Conservation (phyloP, 805 yeast genomes). For the Pichia deserticola region DNA sequence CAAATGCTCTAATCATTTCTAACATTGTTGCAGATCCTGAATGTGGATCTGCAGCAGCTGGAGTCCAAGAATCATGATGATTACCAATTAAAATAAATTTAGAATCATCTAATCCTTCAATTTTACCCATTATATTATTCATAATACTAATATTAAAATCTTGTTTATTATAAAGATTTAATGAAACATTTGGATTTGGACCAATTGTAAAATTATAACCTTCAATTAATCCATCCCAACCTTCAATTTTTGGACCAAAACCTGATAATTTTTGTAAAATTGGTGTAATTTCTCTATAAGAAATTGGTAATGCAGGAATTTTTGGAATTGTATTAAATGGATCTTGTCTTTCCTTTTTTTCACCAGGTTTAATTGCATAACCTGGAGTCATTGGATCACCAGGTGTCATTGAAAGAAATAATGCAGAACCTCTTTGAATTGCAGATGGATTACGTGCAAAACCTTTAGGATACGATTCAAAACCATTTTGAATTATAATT, state of each 20-base stretch:
- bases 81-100: slow-evolving; percentile 63
- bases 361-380: slow-evolving; percentile 51
- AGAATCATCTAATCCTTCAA: slow-evolving; percentile 44
- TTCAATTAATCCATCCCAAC: slow-evolving; percentile 27
- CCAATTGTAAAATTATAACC: slow-evolving; percentile 32
- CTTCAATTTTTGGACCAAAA: slow-evolving; percentile 37
- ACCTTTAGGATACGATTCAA: slow-evolving; percentile 62
- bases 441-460: slow-evolving; percentile 72
- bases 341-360: slow-evolving; percentile 40
- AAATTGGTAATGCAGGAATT: slow-evolving; percentile 67
- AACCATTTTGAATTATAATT: slow-evolving; percentile 48
- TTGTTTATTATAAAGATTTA: slow-evolving; percentile 56
- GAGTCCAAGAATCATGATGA: slow-evolving; percentile 77
- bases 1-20: slow-evolving; percentile 56
- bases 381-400: slow-evolving; percentile 82
- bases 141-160: slow-evolving; percentile 54
- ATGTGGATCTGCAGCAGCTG: slow-evolving; percentile 76
- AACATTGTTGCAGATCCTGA: slow-evolving; percentile 60
- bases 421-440: slow-evolving; percentile 71
- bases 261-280: slow-evolving; percentile 54
- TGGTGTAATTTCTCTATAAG: slow-evolving; percentile 56
- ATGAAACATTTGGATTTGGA: slow-evolving; percentile 31
- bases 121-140: slow-evolving; percentile 54
- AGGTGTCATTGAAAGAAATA: slow-evolving; percentile 51
- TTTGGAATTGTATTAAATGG: slow-evolving; percentile 47